A percentile compares a stretch with the other conserved stretches of the same genome.
Conservation (phyloP, 1,139 yeast genomes). For the Wickerhamomyces sp. region DNA sequence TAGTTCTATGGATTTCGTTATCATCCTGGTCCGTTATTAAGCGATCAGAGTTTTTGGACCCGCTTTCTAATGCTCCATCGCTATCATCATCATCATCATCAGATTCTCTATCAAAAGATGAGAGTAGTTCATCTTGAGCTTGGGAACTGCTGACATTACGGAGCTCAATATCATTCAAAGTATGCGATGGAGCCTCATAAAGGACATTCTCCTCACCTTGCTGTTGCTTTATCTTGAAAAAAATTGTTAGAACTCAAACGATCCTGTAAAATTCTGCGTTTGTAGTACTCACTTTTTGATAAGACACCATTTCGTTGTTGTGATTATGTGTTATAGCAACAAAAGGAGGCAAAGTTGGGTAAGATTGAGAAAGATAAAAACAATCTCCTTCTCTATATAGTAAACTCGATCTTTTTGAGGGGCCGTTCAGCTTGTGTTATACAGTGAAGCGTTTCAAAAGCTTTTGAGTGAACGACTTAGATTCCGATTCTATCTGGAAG, state of each 20-base stretch:
- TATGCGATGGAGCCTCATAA: conserved; percentile 3
- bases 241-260: not conserved
- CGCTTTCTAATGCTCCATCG: conserved; percentile 4
- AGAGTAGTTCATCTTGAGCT: conserved; percentile 10
- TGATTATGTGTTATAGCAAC: not conserved
- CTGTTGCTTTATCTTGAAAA: not conserved
- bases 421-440: too few relatives aligned
- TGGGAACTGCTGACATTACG: conserved; percentile 2
- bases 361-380: not conserved
- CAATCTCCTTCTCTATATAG: too few relatives aligned
- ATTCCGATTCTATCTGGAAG: too few relatives aligned
- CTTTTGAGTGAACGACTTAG: too few relatives aligned
- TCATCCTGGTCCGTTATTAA: conserved; percentile 6
- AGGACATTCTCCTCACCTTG: conserved; percentile 2
- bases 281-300: conserved; percentile 1
- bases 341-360: not conserved
- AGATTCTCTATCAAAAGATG: conserved; percentile 17
- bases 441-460: too few relatives aligned
- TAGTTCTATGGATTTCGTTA: conserved; percentile 8
- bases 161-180: conserved; percentile 9
- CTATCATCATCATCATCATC: conserved; percentile 9
- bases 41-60: conserved; percentile 12
- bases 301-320: conserved; percentile 3
- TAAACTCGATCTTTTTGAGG: too few relatives aligned
- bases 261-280: not conserved